These are phyloP conservation scores for Phaeoacremonium minimum DNA, from an alignment of 2,329 filamentous ascomycete species.

Conservation along the genomic window DNA sequence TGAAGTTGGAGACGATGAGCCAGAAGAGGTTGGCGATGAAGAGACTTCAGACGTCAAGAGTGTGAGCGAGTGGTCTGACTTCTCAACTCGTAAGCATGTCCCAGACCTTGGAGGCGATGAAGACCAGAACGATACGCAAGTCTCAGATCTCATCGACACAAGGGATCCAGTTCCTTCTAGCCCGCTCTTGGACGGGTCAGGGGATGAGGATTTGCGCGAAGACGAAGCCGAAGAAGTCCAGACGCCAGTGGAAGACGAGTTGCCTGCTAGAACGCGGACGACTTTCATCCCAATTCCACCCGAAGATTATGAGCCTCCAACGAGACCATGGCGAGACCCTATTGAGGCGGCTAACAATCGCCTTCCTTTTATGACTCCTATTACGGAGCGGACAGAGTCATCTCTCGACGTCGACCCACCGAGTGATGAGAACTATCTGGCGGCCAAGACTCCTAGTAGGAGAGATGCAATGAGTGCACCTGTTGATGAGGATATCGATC, in stretches of 20 bases:
- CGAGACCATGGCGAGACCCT: conserved; percentile 76
- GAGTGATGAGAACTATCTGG: conserved; percentile 56
- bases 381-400: conserved; percentile 90
- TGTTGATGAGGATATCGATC: conserved; percentile 15
- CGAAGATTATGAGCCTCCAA: conserved; percentile 80
- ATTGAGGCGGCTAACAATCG: conserved; percentile 80
- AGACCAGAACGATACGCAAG: conserved; percentile 30
- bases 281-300: conserved; percentile 77
- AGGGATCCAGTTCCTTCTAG: conserved; percentile 22
- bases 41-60: conserved; percentile 58
- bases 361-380: conserved; percentile 97
- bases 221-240: conserved; percentile 34
- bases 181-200: conserved; percentile 18
- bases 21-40: conserved; percentile 32
- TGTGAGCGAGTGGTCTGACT: conserved; percentile 85
- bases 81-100: conserved; percentile 69
- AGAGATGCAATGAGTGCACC: conserved; percentile 25
- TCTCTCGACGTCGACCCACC: conserved; percentile 70
- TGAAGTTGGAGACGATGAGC: conserved; percentile 35
- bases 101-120: conserved; percentile 37
- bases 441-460: conserved; percentile 75
- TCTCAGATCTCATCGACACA: conserved; percentile 34
- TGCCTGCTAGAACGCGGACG: conserved; percentile 52
- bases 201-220: conserved; percentile 25
- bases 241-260: conserved; percentile 36